Evolutionary conservation across 208 protist species (phyloP), one percentile per base, ranked within the genome.

Genomic region (Balamuthia mandrillaris): DNA sequence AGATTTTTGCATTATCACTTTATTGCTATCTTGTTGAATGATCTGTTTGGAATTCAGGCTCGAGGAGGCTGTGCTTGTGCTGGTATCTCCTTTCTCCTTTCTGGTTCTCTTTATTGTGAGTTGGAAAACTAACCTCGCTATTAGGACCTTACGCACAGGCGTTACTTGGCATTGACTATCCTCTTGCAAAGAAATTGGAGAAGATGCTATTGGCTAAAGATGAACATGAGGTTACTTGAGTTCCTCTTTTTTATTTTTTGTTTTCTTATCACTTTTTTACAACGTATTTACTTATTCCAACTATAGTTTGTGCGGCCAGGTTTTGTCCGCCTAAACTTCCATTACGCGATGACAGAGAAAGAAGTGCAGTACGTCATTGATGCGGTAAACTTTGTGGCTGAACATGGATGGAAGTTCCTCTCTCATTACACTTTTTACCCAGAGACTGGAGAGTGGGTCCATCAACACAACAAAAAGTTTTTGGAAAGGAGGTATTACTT

Each of bases 21-120:
- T 89, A 88, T 96, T 4, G 18, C 72, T 12, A 47, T 79, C 7
- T 82, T 96, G 1, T 86, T 97, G 14, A 95, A 95, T 74, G 95
- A 97, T 87, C 86, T 97, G 24, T 97, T 96, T 88, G 95, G 86
- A 37, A 91, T 87, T 42, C 91, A 95, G 85, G 86, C 70, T n/a
- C 88, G 93, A 51, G 81, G 66, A 47, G 94, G 95, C 31, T 96
- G 95, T 85, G 68, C 84, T 27, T 97, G 95, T 81, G 93, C 95
- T 39, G 95, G 95, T 2, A n/a, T n/a, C n/a, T n/a, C n/a, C n/a
- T n/a, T n/a, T n/a, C n/a, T n/a, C n/a, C n/a, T n/a, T n/a, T n/a
- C n/a, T n/a, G n/a, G n/a, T n/a, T n/a, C n/a, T n/a, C n/a, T n/a
- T n/a, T n/a, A n/a, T n/a, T n/a, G n/a, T n/a, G n/a, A n/a, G n/a